A percentile compares a stretch with the other conserved stretches of the same genome.
Conservation (phyloP, 1,139 yeast species). For the Geotrichum fermentans region DNA sequence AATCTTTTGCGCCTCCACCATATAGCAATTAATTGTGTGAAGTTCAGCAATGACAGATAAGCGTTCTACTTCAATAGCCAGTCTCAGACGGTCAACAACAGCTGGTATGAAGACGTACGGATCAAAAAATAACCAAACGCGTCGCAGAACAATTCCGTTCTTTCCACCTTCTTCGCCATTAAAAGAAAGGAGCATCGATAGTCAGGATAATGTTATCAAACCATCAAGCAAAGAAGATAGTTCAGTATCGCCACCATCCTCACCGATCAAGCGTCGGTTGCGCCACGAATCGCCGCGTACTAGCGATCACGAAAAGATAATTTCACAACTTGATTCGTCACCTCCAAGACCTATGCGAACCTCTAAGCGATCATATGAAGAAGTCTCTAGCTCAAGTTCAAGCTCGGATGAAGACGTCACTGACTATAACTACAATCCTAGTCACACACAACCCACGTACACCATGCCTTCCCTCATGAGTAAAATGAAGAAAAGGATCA, state of each 20-base stretch:
- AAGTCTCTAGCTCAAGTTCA: not conserved
- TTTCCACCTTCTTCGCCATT: conserved; percentile 8
- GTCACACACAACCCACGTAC: not conserved
- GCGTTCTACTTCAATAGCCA: no score
- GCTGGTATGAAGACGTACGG: conserved; percentile 9
- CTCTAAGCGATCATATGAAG: not conserved
- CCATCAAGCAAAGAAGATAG: not conserved
- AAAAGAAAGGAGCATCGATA: not conserved
- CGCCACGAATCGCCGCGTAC: not conserved
- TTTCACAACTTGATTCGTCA: not conserved
- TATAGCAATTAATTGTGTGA: no score
- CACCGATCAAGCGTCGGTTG: not conserved
- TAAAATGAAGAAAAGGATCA: conserved; percentile 6
- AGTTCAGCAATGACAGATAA: no score
- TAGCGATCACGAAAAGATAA: not conserved
- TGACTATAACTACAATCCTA: not conserved
- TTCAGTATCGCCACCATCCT: not conserved
- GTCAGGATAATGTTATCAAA: not conserved
- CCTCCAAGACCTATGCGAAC: not conserved
- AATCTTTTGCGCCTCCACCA: no score
- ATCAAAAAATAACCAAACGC: conserved; percentile 8
- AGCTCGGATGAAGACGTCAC: not conserved
- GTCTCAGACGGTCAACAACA: no score
- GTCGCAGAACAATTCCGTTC: conserved; percentile 5
- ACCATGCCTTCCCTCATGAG: conserved; percentile 3